Percentiles rank a stretch among this genome's conserved stretches.
Evolutionary conservation across 1,284 basidiomycete genomes (phyloP).

Genomic region (Cryptococcus jaspeensis): DNA sequence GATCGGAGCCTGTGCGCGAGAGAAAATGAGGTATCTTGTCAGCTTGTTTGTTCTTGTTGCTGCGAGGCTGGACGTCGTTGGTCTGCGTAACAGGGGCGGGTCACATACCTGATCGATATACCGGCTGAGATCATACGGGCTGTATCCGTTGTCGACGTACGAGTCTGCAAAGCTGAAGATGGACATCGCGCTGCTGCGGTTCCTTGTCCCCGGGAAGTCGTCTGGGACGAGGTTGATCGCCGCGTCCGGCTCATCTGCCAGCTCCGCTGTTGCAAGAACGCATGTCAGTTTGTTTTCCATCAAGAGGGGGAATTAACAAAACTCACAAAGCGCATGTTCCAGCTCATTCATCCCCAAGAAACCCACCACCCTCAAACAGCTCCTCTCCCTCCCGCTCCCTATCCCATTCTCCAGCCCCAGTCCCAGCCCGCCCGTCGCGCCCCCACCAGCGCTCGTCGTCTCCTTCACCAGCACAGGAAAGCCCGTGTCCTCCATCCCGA

Average conservation of each 20-base stretch:
- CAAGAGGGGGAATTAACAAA: not conserved
- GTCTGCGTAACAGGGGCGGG: not conserved
- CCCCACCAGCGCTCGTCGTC: slow-evolving; percentile 49
- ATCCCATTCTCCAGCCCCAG: slow-evolving; percentile 8
- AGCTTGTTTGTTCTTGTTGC: not conserved
- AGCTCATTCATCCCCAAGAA: slow-evolving; percentile 91
- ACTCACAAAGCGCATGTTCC: slow-evolving; percentile 85
- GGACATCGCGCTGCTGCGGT: slow-evolving; percentile 29
- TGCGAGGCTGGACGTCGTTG: not conserved
- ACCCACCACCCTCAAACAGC: slow-evolving; percentile 68
- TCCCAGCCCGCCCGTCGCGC: slow-evolving; percentile 5
- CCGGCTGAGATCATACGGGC: slow-evolving; percentile 78
- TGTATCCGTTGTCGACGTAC: slow-evolving; percentile 45
- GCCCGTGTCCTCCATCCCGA: slow-evolving; percentile 64
- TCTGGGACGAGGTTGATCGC: slow-evolving; percentile 63
- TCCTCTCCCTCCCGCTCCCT: slow-evolving; percentile 13
- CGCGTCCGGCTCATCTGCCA: slow-evolving; percentile 69
- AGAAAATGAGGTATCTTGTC: not conserved
- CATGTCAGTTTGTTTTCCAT: not conserved
- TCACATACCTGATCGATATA: slow-evolving; percentile 81
- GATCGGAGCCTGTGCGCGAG: slow-evolving; percentile 65
- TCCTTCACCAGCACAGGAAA: slow-evolving; percentile 73
- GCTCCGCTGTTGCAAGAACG: slow-evolving; percentile 58
- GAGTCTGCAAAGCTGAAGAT: slow-evolving; percentile 49
- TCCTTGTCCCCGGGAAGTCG: slow-evolving; percentile 22